Base-by-base conservation (phyloP, 208 protist genomes). In the Trypanosoma mega region DNA sequence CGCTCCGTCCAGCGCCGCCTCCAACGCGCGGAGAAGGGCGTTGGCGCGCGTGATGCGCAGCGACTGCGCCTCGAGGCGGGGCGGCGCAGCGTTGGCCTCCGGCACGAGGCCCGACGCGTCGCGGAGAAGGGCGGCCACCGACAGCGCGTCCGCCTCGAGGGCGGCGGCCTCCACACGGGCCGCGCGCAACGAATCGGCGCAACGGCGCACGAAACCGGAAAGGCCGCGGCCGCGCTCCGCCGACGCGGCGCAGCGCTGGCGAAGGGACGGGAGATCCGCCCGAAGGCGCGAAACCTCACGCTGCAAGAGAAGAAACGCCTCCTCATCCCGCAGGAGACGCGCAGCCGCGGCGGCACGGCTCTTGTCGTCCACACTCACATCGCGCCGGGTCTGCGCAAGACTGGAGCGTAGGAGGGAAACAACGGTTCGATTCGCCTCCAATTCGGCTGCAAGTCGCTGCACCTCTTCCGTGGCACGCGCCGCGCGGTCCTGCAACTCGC, bases 401-500 rank as follows among this genome's bases (percentile, higher is more conserved):
- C 34, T 39, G 8, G 34, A 6, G 34, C 34, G 34, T 39, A 16
- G 34, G 12, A 39, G 34, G 8, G 34, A 39, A 16, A 39, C 8
- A 39, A 12, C 34, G 34, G 34, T 16, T 6, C 34, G 34, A 6
- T 6, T 16, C 8, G 34, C 34, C 8, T 6, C 6, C 8, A 39
- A 12, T 6, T 39, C 34, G 12, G 6, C 34, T 6, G 34, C 6
- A 12, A 6, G 34, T 6, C 34, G 34, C 8, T 12, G 34, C 2
- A 90, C 29, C 3, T 76, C 52, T 3, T 58, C 34, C 5, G 68
- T 70, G 20, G 72, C 44, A 30, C 57, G 30, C 33, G 78, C 74
- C 29, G 85, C 57, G 18, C 60, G 50, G 23, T 82, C 76, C 33
- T 54, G 81, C 29, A 94, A 47, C 21, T 29, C 52, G 41, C 74